Conservation (phyloP, 495 filamentous ascomycete genomes). For the Hypoxylon trugodes region DNA sequence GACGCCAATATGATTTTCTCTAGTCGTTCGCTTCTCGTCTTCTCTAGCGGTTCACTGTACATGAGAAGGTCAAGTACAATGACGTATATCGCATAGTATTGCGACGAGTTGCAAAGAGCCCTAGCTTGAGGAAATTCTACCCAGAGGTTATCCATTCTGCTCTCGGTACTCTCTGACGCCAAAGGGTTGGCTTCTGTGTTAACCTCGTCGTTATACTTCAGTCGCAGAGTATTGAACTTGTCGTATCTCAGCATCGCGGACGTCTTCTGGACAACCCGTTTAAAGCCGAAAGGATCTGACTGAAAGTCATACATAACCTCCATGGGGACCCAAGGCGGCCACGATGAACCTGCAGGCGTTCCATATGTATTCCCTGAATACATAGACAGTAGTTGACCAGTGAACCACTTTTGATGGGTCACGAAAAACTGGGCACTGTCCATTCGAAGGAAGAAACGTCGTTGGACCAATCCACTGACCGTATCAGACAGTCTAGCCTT, state of each 20-base stretch:
- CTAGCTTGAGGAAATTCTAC: conserved; percentile 93
- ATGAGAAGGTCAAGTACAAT: conserved; percentile 94
- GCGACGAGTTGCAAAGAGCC: conserved; percentile 91
- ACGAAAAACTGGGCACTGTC: conserved; percentile 98
- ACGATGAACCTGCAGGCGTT: conserved; percentile 80
- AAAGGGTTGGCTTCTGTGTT: conserved; percentile 59
- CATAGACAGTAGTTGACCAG: conserved; percentile 80
- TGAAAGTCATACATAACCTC: conserved; percentile 98
- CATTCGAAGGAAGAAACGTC: conserved; percentile 91
- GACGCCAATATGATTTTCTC: conserved; percentile 99
- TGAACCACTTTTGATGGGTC: conserved; percentile 87
- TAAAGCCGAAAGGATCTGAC: conserved; percentile 91
- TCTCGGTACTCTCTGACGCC: conserved; percentile 68
- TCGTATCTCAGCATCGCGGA: conserved; percentile 94
- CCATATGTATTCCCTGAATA: conserved; percentile 95
- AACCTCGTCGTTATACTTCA: conserved; percentile 98
- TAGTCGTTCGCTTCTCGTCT: conserved; percentile 88
- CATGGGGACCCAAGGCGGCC: conserved; percentile 97
- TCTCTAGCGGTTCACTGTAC: conserved; percentile 95
- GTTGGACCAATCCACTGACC: conserved; percentile 93
- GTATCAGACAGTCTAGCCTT: conserved; percentile 90
- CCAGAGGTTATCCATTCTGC: conserved; percentile 91
- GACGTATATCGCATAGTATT: conserved; percentile 97
- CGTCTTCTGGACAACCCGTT: conserved; percentile 91
- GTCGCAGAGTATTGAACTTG: conserved; percentile 95